Evolutionary conservation across 176 grass and related monocot genomes (phyloP).

Genomic region (Aegilops sharonensis): DNA sequence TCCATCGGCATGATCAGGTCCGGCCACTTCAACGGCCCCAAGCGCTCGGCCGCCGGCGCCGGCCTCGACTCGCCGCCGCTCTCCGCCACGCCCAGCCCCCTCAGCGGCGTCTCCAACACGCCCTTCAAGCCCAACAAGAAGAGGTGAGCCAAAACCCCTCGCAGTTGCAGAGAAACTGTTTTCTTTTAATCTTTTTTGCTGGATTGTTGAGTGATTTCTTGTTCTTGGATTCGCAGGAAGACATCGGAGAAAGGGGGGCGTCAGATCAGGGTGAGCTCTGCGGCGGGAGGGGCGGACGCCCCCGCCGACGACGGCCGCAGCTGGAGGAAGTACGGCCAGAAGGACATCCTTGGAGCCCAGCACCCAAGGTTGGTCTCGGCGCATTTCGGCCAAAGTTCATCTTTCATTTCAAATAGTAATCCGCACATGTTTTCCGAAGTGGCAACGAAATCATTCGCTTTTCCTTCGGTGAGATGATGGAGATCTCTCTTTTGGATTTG

Average conservation of each 20-base stretch:
- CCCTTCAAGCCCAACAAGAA: constrained; percentile 46
- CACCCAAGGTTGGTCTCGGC: constrained; percentile 50
- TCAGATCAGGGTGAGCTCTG: constrained; percentile 47
- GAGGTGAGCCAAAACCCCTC: constrained; percentile 22
- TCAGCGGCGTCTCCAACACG: constrained; percentile 41
- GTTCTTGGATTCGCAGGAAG: constrained; percentile 41
- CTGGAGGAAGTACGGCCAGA: constrained; percentile 99
- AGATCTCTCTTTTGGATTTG: not conserved
- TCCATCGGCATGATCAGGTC: constrained; percentile 57
- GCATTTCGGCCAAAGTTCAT: not conserved
- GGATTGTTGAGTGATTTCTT: not conserved
- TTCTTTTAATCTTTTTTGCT: not conserved
- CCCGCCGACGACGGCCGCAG: constrained; percentile 59
- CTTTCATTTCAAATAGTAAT: not conserved
- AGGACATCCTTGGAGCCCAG: constrained; percentile 76
- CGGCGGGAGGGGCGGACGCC: constrained; percentile 22
- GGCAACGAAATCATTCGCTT: constrained; percentile 14
- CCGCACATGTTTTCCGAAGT: constrained; percentile 9
- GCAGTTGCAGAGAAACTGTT: too few relatives aligned
- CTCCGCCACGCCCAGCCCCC: constrained; percentile 23
- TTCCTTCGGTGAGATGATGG: not conserved
- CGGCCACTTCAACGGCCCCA: not conserved
- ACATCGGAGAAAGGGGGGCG: constrained; percentile 21
- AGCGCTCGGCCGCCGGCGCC: not conserved
- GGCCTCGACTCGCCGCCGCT: constrained; percentile 23